phyloP scores from a whole-genome alignment of 2,329 filamentous ascomycete genomes.

The Beauveria rudraprayagi region DNA sequence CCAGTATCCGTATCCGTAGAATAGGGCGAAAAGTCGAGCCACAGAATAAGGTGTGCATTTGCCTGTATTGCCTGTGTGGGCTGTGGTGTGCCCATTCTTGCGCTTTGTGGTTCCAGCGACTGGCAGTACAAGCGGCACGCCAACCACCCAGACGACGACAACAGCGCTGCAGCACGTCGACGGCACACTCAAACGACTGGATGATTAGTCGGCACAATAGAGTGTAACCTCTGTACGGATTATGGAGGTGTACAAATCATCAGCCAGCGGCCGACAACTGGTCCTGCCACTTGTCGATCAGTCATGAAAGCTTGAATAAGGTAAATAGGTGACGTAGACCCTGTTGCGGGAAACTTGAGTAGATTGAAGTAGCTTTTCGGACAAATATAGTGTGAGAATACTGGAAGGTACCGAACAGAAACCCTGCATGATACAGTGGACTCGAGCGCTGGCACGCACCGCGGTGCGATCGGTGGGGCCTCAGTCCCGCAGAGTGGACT shows the following conservation, averaged over 20 bases:
- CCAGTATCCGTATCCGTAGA: too few relatives aligned
- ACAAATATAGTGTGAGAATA: background rate
- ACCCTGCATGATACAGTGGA: background rate
- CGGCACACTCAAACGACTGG: background rate
- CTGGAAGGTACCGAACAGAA: background rate
- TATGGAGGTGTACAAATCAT: background rate
- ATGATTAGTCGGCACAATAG: background rate
- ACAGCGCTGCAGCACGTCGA: background rate
- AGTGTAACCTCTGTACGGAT: background rate
- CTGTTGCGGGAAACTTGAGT: background rate
- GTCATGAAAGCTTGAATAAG: conserved; percentile 4
- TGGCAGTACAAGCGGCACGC: background rate
- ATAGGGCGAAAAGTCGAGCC: too few relatives aligned
- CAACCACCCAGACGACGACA: background rate
- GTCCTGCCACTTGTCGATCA: background rate
- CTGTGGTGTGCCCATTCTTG: background rate
- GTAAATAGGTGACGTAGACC: conserved; percentile 1
- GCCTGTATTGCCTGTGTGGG: background rate
- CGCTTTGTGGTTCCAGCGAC: background rate
- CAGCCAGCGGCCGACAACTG: background rate
- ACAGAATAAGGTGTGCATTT: too few relatives aligned
- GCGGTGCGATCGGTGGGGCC: conserved; percentile 8
- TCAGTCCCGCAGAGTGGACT: background rate
- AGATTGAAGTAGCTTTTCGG: background rate
- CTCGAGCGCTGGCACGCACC: background rate